These are phyloP conservation scores for Saturnispora galanensis DNA, from an alignment of 805 yeast species.

Conservation along the genomic window DNA sequence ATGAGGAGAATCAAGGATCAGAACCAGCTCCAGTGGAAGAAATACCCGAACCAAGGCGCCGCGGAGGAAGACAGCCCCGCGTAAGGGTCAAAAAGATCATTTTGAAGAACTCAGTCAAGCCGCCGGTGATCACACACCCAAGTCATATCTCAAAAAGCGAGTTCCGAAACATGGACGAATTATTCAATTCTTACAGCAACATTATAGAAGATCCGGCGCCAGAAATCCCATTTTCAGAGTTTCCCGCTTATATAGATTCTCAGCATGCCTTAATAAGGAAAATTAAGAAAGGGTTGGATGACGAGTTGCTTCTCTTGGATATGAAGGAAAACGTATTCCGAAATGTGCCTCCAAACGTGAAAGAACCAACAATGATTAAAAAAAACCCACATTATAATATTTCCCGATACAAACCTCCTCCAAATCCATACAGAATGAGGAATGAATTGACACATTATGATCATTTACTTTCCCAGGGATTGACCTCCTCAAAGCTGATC, in stretches of 20 bases:
- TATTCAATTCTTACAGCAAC: slow-evolving; percentile 45
- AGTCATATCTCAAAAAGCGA: slow-evolving; percentile 40
- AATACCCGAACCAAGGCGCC: neutral
- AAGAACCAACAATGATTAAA: slow-evolving; percentile 31
- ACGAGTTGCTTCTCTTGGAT: slow-evolving; percentile 36
- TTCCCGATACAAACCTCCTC: slow-evolving; percentile 26
- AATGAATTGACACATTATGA: slow-evolving; percentile 51
- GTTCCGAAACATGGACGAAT: slow-evolving; percentile 32
- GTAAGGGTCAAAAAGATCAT: slow-evolving; percentile 10
- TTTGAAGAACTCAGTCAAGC: slow-evolving; percentile 30
- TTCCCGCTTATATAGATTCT: slow-evolving; percentile 40
- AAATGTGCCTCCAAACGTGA: slow-evolving; percentile 33
- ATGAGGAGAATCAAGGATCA: neutral
- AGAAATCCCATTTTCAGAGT: slow-evolving; percentile 53
- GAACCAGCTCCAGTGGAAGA: neutral
- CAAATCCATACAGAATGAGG: slow-evolving; percentile 32
- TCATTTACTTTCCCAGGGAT: slow-evolving; percentile 66
- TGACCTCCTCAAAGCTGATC: slow-evolving; percentile 58
- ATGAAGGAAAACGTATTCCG: slow-evolving; percentile 35
- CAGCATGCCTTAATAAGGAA: slow-evolving; percentile 37
- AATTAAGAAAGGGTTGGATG: slow-evolving; percentile 38
- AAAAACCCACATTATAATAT: slow-evolving; percentile 23
- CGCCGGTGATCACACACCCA: slow-evolving; percentile 51
- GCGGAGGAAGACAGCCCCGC: no score
- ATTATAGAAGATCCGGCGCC: slow-evolving; percentile 40